phyloP scores from a whole-genome alignment of 1,139 yeast species.

The Blastobotrys elegans region DNA sequence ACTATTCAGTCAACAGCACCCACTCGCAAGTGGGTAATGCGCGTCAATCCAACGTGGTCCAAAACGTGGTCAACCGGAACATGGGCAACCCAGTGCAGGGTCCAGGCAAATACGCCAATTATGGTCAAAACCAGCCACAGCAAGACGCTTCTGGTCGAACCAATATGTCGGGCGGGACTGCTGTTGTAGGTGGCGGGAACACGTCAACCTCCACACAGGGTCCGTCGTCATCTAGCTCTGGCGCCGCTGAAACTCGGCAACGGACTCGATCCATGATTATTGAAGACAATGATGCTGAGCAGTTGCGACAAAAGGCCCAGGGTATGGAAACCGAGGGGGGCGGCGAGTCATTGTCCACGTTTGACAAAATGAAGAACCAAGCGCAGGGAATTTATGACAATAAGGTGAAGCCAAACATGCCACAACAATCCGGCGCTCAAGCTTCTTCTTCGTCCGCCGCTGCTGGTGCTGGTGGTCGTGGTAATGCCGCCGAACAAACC shows the following conservation, averaged over 20 bases:
- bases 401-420: conserved; percentile 4
- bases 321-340: not conserved
- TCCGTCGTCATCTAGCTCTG: not conserved
- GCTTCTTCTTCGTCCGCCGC: not conserved
- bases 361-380: conserved; percentile 3
- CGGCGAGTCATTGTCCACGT: not conserved
- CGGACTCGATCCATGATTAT: conserved; percentile 9
- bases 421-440: not conserved
- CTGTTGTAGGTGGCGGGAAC: not conserved
- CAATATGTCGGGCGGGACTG: not conserved
- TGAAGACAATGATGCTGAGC: conserved; percentile 8
- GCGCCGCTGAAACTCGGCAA: not conserved
- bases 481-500: not conserved
- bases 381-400: conserved; percentile 7
- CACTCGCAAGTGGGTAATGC: conserved; percentile 5
- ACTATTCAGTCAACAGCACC: not conserved
- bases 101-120: not conserved
- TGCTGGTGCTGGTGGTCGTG: not conserved
- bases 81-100: not conserved
- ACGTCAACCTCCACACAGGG: too few relatives aligned
- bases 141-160: not conserved
- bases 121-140: not conserved
- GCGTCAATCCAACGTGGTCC: conserved; percentile 2
- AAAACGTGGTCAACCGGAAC: not conserved
- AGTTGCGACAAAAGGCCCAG: not conserved